phyloP scores from a whole-genome alignment of 2,329 filamentous ascomycete genomes.

The Volutella citrinella region DNA sequence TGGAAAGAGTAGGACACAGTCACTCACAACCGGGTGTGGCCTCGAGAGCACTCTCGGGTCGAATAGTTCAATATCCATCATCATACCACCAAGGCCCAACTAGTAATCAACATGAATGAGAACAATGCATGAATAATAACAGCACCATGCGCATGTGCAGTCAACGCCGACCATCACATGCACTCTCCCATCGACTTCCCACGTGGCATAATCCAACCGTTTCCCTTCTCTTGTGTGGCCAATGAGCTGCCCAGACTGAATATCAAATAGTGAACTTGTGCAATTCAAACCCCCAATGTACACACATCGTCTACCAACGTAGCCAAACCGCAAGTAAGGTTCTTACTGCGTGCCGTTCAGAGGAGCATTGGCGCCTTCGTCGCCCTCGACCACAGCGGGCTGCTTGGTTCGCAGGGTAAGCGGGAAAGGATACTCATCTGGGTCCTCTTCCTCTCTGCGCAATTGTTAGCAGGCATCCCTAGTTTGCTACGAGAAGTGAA shows the following conservation, averaged over 20 bases:
- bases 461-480: conserved; percentile 19
- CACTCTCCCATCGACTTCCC: conserved; percentile 5
- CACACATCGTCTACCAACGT: no score
- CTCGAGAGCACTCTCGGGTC: conserved; percentile 2
- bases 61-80: conserved; percentile 8
- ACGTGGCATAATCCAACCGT: conserved; percentile 6
- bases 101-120: conserved; percentile 8
- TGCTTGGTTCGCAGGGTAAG: conserved; percentile 56
- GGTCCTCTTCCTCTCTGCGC: conserved; percentile 86
- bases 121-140: conserved; percentile 7
- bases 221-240: conserved; percentile 11
- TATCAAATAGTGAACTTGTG: no score
- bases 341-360: conserved; percentile 24
- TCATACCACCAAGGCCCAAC: conserved; percentile 6
- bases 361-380: conserved; percentile 20
- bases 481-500: no score
- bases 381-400: conserved; percentile 13
- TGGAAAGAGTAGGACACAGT: no score
- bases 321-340: no score
- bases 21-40: no score
- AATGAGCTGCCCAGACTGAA: no score
- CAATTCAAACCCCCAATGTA: no score
- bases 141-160: conserved; percentile 7
- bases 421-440: conserved; percentile 65
- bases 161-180: conserved; percentile 7